Evolutionary conservation across 2,329 filamentous ascomycete species (phyloP).

Genomic region (Colletotrichum lini): DNA sequence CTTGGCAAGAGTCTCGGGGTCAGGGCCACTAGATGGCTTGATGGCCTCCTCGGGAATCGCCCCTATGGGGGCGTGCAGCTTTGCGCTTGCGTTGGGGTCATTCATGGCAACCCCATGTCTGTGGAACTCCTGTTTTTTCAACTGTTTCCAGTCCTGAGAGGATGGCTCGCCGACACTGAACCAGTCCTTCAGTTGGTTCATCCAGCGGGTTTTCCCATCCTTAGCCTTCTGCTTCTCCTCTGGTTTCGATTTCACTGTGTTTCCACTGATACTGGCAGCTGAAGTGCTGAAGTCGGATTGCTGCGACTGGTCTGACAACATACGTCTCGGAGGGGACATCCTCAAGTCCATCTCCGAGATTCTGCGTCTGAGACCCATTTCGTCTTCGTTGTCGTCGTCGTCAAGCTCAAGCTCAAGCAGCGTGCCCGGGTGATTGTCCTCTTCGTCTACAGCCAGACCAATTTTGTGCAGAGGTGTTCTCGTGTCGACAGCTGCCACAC

Average conservation of each 20-base stretch:
- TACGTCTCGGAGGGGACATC: conserved; percentile 32
- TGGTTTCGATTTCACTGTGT: conserved; percentile 29
- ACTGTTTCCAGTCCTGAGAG: conserved; percentile 62
- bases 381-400: background rate
- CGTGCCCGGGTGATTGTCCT: conserved; percentile 35
- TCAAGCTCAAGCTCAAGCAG: conserved; percentile 16
- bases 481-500: conserved; percentile 27
- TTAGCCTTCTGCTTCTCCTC: conserved; percentile 47
- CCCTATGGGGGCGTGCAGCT: conserved; percentile 62
- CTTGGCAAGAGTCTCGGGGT: conserved; percentile 60
- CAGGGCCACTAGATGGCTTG: conserved; percentile 61
- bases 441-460: conserved; percentile 30
- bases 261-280: conserved; percentile 42
- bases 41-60: conserved; percentile 62
- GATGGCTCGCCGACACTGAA: conserved; percentile 65
- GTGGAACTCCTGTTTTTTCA: conserved; percentile 59
- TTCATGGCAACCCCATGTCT: conserved; percentile 60
- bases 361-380: conserved; percentile 27
- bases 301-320: conserved; percentile 38
- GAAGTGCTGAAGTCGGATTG: conserved; percentile 47
- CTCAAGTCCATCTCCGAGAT: conserved; percentile 37
- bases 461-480: conserved; percentile 15
- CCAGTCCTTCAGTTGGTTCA: conserved; percentile 64
- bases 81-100: conserved; percentile 60
- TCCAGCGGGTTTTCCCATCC: conserved; percentile 54